A percentile compares a stretch with the other conserved stretches of the same genome.
These are phyloP conservation scores for Jatropha curcas DNA, from an alignment of 345 rosid species.

Conservation along the genomic window DNA sequence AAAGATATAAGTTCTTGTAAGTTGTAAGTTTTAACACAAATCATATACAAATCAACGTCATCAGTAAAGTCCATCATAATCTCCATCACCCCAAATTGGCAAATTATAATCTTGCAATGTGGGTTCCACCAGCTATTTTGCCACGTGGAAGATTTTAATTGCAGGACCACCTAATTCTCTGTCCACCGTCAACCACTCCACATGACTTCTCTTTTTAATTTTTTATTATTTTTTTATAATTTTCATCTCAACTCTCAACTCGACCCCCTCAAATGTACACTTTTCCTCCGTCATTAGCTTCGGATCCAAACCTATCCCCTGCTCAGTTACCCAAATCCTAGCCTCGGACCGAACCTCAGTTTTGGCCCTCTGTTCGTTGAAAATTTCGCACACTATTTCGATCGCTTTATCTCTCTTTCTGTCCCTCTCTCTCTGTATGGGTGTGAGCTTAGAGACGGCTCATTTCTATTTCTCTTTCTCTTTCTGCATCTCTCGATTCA, in stretches of 20 bases:
- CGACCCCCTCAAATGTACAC: neutral
- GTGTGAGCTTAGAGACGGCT: slow-evolving; percentile 19
- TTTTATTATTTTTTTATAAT: neutral
- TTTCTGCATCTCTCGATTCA: slow-evolving; percentile 20
- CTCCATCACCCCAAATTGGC: slow-evolving; percentile 5
- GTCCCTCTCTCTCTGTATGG: slow-evolving; percentile 23
- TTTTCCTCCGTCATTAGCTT: slow-evolving; percentile 9
- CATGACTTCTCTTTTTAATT: neutral
- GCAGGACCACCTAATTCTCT: slow-evolving; percentile 20
- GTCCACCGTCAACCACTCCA: slow-evolving; percentile 22
- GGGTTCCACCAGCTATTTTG: neutral
- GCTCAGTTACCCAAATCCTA: slow-evolving; percentile 8
- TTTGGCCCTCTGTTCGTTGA: slow-evolving; percentile 60
- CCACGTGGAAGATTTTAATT: slow-evolving; percentile 21
- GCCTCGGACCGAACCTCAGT: slow-evolving; percentile 34
- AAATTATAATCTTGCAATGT: neutral
- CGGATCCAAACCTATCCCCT: slow-evolving; percentile 35
- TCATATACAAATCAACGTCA: neutral
- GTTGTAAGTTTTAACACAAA: too few species aligned
- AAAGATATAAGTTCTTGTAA: neutral
- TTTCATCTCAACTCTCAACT: neutral
- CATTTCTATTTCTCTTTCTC: neutral
- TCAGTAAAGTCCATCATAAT: neutral
- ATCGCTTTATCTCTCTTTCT: slow-evolving; percentile 46
- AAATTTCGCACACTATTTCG: slow-evolving; percentile 49